A percentile compares a stretch with the other conserved stretches of the same genome.
Evolutionary conservation across 2,329 filamentous ascomycete species (phyloP).

Genomic region (Penicillium sp.): DNA sequence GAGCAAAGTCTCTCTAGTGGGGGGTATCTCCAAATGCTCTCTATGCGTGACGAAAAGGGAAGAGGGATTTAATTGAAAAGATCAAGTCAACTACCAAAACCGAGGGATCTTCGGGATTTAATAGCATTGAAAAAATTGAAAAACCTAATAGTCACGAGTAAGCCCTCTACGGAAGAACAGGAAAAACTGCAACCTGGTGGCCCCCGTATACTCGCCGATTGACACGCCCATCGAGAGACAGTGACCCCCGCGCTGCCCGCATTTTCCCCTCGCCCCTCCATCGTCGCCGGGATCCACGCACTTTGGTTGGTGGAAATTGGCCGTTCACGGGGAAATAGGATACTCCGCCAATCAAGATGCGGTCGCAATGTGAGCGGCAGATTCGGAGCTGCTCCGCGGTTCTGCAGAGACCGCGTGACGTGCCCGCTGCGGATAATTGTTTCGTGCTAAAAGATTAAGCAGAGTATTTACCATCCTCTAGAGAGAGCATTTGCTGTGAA

Average conservation of each 20-base stretch:
- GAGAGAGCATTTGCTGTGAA: too few relatives aligned
- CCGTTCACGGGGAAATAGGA: slow-evolving; percentile 8
- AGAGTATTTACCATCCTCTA: too few relatives aligned
- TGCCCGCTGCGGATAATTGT: background rate
- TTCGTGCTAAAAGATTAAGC: too few relatives aligned
- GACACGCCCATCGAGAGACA: slow-evolving; percentile 1
- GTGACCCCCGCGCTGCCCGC: slow-evolving; percentile 15
- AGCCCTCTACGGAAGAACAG: background rate
- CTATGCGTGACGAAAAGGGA: background rate
- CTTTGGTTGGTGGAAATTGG: slow-evolving; percentile 21
- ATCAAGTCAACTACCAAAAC: background rate
- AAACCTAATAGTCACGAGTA: too few relatives aligned
- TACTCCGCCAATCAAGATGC: slow-evolving; percentile 21
- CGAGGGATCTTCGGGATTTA: background rate
- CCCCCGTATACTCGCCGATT: slow-evolving; percentile 14
- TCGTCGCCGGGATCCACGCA: background rate
- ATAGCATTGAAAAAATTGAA: slow-evolving; percentile 1
- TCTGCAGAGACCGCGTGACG: slow-evolving; percentile 6
- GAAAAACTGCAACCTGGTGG: slow-evolving; percentile 6
- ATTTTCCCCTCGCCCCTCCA: slow-evolving; percentile 16
- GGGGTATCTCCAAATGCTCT: background rate
- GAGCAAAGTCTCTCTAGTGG: background rate
- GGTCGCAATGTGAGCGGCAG: background rate
- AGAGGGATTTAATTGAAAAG: too few relatives aligned
- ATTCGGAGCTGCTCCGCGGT: slow-evolving; percentile 18